Base-by-base conservation (phyloP, 345 rosid genomes). In the Eutrema heterophyllum region DNA sequence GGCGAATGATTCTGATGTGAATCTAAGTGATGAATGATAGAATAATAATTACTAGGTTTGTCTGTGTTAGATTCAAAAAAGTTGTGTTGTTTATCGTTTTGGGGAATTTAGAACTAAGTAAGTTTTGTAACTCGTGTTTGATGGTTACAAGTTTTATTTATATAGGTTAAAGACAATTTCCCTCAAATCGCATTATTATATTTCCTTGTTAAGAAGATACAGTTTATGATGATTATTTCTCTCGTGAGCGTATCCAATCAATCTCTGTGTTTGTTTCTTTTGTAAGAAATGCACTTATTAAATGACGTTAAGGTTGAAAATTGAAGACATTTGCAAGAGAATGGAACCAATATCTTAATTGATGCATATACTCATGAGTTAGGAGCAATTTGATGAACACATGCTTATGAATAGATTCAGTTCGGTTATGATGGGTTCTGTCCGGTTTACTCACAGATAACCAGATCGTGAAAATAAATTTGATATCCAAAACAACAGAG, bases 1-100 rank as follows among this genome's bases (percentile, higher is more conserved):
- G 71, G 78, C 68, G 48, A 90, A 86, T 32, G 72, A 72, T 33
- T 94, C 98, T 39, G 82, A 82, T 40, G 88, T 76, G 59, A 86
- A 88, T 81, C 87, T 84, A 62, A 86, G 93, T 71, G 89, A 82
- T 64, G 80, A 70, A 27, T 74, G 9, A 40, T 9, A 11, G 9
- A 15, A 51, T 86, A 63, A 76, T 57, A 9, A 7, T 45, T 33
- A 45, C n/a, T 70, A 29, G 56, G 46, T 68, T 39, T 60, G 57
- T 68, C 46, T 59, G 51, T 48, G 54, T 14, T 18, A 57, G 24
- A 41, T 48, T 46, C 26, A 56, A 14, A 67, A 21, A 21, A 21
- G 2, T n/a, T n/a, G n/a, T n/a, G n/a, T n/a, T n/a, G n/a, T n/a
- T n/a, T n/a, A n/a, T n/a, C n/a, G n/a, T n/a, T n/a, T n/a, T n/a